These are phyloP conservation scores for Colletotrichum sp. DNA, from an alignment of 2,329 filamentous ascomycete genomes.

Conservation along the genomic window DNA sequence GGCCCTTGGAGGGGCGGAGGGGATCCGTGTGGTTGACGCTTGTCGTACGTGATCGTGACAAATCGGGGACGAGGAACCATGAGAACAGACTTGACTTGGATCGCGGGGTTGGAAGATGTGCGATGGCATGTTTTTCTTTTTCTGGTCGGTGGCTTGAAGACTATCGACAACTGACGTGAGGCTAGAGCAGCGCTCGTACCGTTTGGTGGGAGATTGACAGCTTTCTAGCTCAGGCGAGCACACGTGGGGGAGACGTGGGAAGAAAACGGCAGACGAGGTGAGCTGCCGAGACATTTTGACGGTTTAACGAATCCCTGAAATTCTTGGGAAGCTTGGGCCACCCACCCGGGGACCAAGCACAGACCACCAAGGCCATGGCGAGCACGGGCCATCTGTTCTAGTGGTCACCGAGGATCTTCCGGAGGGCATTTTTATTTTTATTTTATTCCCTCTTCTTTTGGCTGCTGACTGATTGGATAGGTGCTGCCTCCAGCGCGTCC, in stretches of 20 bases:
- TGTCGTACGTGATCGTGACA: neutral
- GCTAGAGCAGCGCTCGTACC: neutral
- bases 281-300: neutral
- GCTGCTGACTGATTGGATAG: neutral
- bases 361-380: neutral
- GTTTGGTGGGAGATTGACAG: neutral
- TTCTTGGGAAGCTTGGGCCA: neutral
- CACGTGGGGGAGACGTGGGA: neutral
- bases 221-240: neutral
- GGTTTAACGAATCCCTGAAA: neutral
- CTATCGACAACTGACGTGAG: neutral
- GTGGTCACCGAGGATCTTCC: conserved; percentile 4
- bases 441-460: neutral
- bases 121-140: neutral
- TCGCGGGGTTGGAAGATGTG: neutral
- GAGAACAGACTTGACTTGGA: neutral
- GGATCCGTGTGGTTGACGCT: neutral
- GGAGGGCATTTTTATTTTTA: neutral
- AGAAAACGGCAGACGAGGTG: neutral
- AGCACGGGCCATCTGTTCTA: neutral
- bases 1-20: neutral
- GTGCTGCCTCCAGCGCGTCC: neutral
- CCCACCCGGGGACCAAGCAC: neutral
- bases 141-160: neutral
- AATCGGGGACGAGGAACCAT: neutral